Conservation (phyloP, 768 basidiomycete genomes). For the Infundibulicybe gibba region DNA sequence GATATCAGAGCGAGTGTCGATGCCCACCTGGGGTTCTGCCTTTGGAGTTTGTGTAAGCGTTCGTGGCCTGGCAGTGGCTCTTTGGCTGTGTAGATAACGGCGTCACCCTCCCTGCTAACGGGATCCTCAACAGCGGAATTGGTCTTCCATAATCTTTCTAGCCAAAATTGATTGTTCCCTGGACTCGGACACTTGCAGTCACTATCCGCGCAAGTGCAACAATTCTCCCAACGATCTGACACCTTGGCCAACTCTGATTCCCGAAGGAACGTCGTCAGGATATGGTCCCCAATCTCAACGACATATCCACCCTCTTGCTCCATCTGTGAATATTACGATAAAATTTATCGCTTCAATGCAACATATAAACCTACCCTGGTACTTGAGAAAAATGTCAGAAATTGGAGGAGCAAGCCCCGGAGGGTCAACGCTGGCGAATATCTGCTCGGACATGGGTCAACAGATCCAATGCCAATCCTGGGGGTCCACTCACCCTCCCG, state of each 20-base stretch:
- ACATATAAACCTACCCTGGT: conserved; percentile 19
- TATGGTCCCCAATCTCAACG: conserved; percentile 26
- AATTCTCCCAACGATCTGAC: too few relatives aligned
- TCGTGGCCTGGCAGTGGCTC: too few relatives aligned
- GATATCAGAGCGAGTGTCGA: too few relatives aligned
- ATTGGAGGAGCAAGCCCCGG: conserved; percentile 41
- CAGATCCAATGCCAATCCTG: neutral
- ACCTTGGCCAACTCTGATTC: conserved; percentile 7
- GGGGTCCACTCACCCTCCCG: conserved; percentile 26
- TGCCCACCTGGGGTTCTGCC: too few relatives aligned
- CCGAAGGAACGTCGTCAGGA: conserved; percentile 17
- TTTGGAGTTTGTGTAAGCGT: too few relatives aligned
- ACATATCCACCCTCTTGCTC: conserved; percentile 30
- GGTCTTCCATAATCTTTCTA: conserved; percentile 22
- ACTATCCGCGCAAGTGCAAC: too few relatives aligned
- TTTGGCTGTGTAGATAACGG: conserved; percentile 18
- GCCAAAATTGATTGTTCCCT: too few relatives aligned
- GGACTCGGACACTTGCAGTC: too few relatives aligned
- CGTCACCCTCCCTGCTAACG: conserved; percentile 6
- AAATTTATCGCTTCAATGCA: neutral
- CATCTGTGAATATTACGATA: conserved; percentile 16
- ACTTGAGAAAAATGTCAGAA: conserved; percentile 40
- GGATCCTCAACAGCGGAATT: conserved; percentile 14
- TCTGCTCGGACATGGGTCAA: conserved; percentile 11
- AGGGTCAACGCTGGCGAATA: conserved; percentile 43